Percentiles rank a stretch among this genome's conserved stretches.
Conservation (phyloP, 2,329 filamentous ascomycete genomes). For the Ascochyta rabiei region DNA sequence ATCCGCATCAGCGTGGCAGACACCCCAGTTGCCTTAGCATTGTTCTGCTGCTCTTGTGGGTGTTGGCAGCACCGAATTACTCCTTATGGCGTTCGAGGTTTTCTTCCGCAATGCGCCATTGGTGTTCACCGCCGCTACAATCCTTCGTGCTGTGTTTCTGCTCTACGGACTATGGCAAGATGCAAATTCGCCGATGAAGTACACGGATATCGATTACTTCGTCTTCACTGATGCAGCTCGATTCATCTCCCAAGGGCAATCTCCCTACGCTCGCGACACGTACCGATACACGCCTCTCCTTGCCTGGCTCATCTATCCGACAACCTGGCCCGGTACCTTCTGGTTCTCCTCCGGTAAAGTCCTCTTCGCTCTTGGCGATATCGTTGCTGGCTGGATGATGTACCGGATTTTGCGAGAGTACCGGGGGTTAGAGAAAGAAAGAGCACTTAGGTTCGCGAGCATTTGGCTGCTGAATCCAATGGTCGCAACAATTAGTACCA, state of each 20-base stretch:
- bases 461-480: conserved; percentile 98
- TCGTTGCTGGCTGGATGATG: conserved; percentile 83
- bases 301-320: conserved; percentile 88
- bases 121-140: conserved; percentile 55
- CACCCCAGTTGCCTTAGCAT: neutral
- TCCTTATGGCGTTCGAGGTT: conserved; percentile 34
- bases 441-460: conserved; percentile 75
- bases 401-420: conserved; percentile 58
- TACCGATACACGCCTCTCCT: conserved; percentile 96
- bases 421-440: conserved; percentile 43
- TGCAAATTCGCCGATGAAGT: conserved; percentile 88
- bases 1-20: neutral
- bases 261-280: conserved; percentile 88
- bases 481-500: conserved; percentile 95
- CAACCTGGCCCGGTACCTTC: conserved; percentile 62
- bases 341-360: conserved; percentile 88
- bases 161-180: conserved; percentile 94
- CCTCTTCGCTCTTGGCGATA: conserved; percentile 81
- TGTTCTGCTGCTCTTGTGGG: neutral
- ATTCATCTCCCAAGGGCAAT: conserved; percentile 69
- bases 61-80: neutral
- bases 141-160: conserved; percentile 75
- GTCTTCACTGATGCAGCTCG: conserved; percentile 96
- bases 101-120: conserved; percentile 43
- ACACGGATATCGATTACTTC: conserved; percentile 98